phyloP scores from a whole-genome alignment of 1,284 basidiomycete species.

The Cutaneotrichosporon curvatum region DNA sequence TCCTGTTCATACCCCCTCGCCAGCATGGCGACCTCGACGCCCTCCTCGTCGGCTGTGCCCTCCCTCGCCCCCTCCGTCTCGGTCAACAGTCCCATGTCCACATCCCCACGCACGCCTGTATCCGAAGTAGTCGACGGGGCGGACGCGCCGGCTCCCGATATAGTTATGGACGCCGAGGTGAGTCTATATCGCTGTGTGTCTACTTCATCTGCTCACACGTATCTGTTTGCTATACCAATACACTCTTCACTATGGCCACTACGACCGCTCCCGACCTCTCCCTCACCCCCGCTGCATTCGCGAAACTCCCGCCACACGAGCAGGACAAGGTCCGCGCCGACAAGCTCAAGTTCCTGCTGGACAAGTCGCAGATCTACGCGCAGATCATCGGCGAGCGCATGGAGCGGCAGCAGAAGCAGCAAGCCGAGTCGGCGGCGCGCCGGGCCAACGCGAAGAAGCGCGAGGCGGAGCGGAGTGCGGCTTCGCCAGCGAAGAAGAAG shows the following conservation, averaged over 20 bases:
- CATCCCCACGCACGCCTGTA: slow-evolving; percentile 22
- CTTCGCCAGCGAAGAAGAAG: slow-evolving; percentile 3
- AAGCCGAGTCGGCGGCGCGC: slow-evolving; percentile 37
- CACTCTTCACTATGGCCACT: background rate
- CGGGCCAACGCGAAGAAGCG: slow-evolving; percentile 39
- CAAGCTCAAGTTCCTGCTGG: slow-evolving; percentile 36
- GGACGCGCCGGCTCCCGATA: background rate
- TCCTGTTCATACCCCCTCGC: too few species aligned
- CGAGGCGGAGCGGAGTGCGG: background rate
- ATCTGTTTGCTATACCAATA: background rate
- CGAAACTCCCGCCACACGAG: background rate
- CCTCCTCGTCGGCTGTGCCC: slow-evolving; percentile 15
- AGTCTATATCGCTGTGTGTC: slow-evolving; percentile 3
- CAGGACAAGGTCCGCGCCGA: slow-evolving; percentile 32
- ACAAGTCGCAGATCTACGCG: slow-evolving; percentile 47
- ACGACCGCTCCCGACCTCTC: background rate
- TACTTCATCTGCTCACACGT: slow-evolving; percentile 1
- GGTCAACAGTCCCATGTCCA: slow-evolving; percentile 26
- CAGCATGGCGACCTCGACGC: background rate
- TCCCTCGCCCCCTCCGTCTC: slow-evolving; percentile 17
- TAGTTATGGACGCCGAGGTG: background rate
- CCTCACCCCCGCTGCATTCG: background rate
- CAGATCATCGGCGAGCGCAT: slow-evolving; percentile 47
- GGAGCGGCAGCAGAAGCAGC: slow-evolving; percentile 43
- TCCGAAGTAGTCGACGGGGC: background rate